phyloP scores from a whole-genome alignment of 176 grass and related monocot genomes.

The Zoysia japonica region DNA sequence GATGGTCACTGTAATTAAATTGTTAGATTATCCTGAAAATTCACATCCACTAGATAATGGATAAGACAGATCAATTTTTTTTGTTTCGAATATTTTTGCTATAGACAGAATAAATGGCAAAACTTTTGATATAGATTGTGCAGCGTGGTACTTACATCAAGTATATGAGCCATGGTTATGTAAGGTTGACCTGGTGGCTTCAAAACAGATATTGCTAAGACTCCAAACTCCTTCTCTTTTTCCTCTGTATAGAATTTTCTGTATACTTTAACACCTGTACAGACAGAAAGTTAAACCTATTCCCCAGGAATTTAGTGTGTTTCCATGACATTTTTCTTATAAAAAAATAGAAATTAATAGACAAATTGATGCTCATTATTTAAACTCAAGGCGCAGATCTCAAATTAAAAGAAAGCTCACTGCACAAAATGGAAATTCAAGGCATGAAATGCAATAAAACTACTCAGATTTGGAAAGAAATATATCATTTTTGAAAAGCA shows the following conservation, averaged over 20 bases:
- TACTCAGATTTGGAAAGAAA: slow-evolving; percentile 10
- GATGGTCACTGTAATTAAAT: background rate
- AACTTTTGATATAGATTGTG: background rate
- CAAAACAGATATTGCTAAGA: slow-evolving; percentile 78
- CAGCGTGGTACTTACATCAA: slow-evolving; percentile 57
- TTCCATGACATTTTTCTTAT: background rate
- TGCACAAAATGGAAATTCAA: too few species aligned
- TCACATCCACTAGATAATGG: background rate
- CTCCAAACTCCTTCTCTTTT: slow-evolving; percentile 65
- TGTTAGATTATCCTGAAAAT: slow-evolving; percentile 1
- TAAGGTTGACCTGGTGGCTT: slow-evolving; percentile 69
- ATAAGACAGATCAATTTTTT: too few species aligned
- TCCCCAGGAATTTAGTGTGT: background rate
- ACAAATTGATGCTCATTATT: background rate
- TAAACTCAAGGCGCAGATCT: background rate
- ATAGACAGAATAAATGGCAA: background rate
- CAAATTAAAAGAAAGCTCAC: background rate
- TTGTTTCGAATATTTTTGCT: too few species aligned
- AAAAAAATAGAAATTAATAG: slow-evolving; percentile 13
- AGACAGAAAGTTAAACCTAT: slow-evolving; percentile 26
- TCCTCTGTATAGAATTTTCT: slow-evolving; percentile 84
- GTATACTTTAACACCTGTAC: slow-evolving; percentile 74
- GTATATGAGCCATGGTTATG: slow-evolving; percentile 54
- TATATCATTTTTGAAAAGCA: background rate
- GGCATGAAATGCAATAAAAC: background rate